Percentiles rank a stretch among this genome's conserved stretches.
phyloP scores from a whole-genome alignment of 148 eudicot genomes.

The Rhododendron ovatum region DNA sequence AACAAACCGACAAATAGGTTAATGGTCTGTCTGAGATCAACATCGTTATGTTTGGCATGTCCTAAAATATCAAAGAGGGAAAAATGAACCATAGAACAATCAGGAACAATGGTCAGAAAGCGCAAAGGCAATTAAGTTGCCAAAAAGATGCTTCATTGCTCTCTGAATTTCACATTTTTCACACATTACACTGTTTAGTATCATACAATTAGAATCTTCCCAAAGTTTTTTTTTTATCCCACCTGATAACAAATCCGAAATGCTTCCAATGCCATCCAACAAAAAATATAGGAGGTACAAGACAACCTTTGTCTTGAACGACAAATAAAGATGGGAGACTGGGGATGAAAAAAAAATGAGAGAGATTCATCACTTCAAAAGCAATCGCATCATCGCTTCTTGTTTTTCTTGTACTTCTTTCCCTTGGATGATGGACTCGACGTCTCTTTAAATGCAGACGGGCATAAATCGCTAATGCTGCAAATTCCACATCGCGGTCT shows the following conservation, averaged over 20 bases:
- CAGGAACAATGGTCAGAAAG: not conserved
- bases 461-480: slow-evolving; percentile 56
- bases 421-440: slow-evolving; percentile 55
- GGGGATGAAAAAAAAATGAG: not conserved
- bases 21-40: not conserved
- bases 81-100: not conserved
- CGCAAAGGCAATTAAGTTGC: not conserved
- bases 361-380: slow-evolving; percentile 8
- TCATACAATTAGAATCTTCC: not conserved
- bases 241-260: not conserved
- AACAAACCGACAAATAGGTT: not conserved
- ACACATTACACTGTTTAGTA: not conserved
- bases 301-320: not conserved
- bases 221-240: not conserved
- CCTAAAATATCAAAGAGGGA: not conserved
- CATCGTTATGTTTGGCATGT: not conserved
- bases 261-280: not conserved
- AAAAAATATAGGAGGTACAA: not conserved
- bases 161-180: not conserved
- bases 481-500: slow-evolving; percentile 72
- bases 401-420: slow-evolving; percentile 30
- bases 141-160: not conserved
- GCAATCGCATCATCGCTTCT: not conserved
- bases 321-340: not conserved
- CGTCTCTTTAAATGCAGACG: slow-evolving; percentile 80